Conservation (phyloP, 108 stramenopile genomes). For the Nitzschia sp. region DNA sequence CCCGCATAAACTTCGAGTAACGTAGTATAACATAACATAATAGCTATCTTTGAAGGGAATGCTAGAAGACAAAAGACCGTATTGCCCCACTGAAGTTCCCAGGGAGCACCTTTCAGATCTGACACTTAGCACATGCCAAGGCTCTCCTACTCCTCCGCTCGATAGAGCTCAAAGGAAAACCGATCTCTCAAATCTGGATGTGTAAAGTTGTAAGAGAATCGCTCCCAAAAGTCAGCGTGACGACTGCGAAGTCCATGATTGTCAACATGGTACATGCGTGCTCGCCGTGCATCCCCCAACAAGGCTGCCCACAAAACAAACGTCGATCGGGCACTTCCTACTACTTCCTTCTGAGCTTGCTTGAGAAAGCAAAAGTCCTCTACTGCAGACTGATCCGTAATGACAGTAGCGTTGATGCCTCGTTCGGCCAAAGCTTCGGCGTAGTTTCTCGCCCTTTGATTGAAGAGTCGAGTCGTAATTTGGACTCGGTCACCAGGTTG, state of each 20-base stretch:
- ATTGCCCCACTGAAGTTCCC: too few species aligned
- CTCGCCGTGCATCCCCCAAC: conserved; percentile 43
- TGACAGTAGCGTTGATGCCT: conserved; percentile 46
- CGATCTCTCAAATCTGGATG: conserved; percentile 21
- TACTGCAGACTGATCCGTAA: conserved; percentile 34
- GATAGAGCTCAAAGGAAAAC: conserved; percentile 28
- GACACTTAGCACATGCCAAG: too few species aligned
- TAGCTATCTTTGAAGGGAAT: too few species aligned
- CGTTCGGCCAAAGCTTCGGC: conserved; percentile 37
- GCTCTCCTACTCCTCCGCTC: conserved; percentile 21
- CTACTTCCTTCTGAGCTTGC: conserved; percentile 44
- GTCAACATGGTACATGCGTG: conserved; percentile 39
- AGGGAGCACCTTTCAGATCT: too few species aligned
- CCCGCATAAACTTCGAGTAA: too few species aligned
- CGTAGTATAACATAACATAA: too few species aligned
- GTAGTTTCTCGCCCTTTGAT: conserved; percentile 23
- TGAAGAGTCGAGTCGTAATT: conserved; percentile 4
- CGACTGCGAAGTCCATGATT: conserved; percentile 13
- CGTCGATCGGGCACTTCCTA: conserved; percentile 49
- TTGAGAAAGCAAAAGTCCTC: conserved; percentile 75
- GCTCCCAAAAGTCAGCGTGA: conserved; percentile 19
- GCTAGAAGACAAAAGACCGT: too few species aligned
- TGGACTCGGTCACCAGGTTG: conserved; percentile 43
- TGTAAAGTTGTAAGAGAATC: conserved; percentile 29
- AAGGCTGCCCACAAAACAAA: conserved; percentile 49